Evolutionary conservation across 148 eudicot species (phyloP), one percentile per base, ranked within the genome.

Genomic region (Rhododendron williamsianum): DNA sequence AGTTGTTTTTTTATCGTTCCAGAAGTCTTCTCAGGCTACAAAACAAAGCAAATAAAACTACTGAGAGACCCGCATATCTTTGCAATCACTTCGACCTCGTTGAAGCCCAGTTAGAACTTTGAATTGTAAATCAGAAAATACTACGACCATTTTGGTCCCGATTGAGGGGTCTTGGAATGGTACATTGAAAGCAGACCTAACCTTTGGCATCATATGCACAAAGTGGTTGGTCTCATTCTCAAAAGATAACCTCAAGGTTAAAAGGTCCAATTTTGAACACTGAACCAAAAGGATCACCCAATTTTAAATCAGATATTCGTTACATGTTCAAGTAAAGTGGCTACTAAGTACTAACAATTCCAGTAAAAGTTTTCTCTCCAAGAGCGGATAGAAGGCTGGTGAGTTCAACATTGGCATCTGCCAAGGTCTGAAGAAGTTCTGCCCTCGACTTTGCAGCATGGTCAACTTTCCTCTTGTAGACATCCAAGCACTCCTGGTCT

Each of bases 1-100:
- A 97, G 95, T 85, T 97, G 98, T 86, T 94, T 95, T 90, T 95
- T 97, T 79, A 97, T 97, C 0, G 99, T 95, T 76, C 99, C 99
- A 8, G 94, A 90, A 85, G 93, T 92, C 89, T 93, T 95, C 81
- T 95, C 99, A 85, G 98, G 96, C 99, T 97, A 89, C 85, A 88
- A 65, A 88, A 23, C 63, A 88, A 56, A 89, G 54, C 86, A 87
- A 41, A 54, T 69, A 83, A 35, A 86, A 56, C 4, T 12, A 13
- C 41, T 69, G 43, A 87, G 23, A 56, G 30, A 71, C 65, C 23
- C 78, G 56, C 51, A n/a, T 8, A 27, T 83, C 12, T 8, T 30
- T 12, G 58, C 74, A 74, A 45, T 9, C 46, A 13, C 41, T 69
- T 49, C 33, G 25, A 78, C 38, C 43, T 63, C 13, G 45, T 33